Percentiles rank a stretch among this genome's conserved stretches.
Evolutionary conservation across 2,329 filamentous ascomycete species (phyloP).

Genomic region (Penicillium sp.): DNA sequence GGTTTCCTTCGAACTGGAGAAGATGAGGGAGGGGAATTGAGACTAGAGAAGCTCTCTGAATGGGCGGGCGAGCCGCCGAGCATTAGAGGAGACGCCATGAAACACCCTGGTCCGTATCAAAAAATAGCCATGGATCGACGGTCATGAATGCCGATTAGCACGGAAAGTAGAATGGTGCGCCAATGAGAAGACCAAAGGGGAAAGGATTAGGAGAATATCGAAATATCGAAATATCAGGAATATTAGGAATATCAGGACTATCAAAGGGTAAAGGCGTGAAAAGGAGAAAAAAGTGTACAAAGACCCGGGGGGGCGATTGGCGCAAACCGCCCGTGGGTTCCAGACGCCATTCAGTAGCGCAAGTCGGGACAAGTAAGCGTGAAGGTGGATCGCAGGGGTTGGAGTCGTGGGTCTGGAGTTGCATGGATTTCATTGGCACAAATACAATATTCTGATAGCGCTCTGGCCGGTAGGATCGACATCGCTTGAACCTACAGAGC

Average conservation of each 20-base stretch:
- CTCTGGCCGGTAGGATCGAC: conserved; percentile 24
- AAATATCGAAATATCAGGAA: conserved; percentile 6
- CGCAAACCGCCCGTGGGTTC: conserved; percentile 23
- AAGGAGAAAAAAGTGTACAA: conserved; percentile 13
- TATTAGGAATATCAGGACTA: neutral
- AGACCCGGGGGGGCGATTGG: conserved; percentile 16
- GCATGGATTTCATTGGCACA: conserved; percentile 20
- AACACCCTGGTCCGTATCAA: conserved; percentile 21
- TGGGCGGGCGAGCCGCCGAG: conserved; percentile 21
- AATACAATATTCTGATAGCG: conserved; percentile 17
- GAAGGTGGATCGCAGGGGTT: conserved; percentile 15
- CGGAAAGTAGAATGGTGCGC: conserved; percentile 19
- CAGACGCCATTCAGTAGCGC: conserved; percentile 15
- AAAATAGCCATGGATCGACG: conserved; percentile 29
- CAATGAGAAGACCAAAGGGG: conserved; percentile 22
- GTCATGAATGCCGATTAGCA: conserved; percentile 23
- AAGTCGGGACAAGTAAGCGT: conserved; percentile 14
- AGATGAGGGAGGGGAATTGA: conserved; percentile 35
- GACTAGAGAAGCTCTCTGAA: conserved; percentile 15
- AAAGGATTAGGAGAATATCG: conserved; percentile 21
- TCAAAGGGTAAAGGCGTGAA: conserved; percentile 8
- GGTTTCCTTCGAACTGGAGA: conserved; percentile 53
- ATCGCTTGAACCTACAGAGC: conserved; percentile 5
- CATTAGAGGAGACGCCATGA: conserved; percentile 23
- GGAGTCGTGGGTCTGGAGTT: conserved; percentile 12